A percentile compares a stretch with the other conserved stretches of the same genome.
These are phyloP conservation scores for Candida pseudoviswanathii DNA, from an alignment of 1,139 yeast genomes.

Conservation along the genomic window DNA sequence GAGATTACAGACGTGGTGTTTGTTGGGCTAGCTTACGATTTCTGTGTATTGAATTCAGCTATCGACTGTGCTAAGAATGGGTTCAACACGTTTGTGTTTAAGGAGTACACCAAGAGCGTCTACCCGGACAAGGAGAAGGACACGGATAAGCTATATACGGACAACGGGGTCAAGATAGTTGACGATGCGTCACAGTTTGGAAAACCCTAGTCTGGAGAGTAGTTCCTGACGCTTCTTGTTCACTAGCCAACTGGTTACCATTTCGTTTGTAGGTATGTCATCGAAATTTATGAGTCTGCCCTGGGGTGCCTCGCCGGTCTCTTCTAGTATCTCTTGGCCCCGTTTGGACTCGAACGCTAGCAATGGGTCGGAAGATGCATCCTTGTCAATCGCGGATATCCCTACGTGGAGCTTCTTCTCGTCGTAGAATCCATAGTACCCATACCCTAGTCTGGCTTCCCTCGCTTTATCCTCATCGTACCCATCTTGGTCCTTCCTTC, in stretches of 20 bases:
- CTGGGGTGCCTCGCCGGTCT: background rate
- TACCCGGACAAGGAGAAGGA: slow-evolving; percentile 30
- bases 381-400: slow-evolving; percentile 22
- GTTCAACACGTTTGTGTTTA: slow-evolving; percentile 61
- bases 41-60: slow-evolving; percentile 79
- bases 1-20: slow-evolving; percentile 63
- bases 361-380: slow-evolving; percentile 14
- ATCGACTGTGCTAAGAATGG: slow-evolving; percentile 65
- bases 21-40: slow-evolving; percentile 86
- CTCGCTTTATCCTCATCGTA: slow-evolving; percentile 21
- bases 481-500: slow-evolving; percentile 17
- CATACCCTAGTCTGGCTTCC: slow-evolving; percentile 20
- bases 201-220: slow-evolving; percentile 29
- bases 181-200: slow-evolving; percentile 6
- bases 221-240: slow-evolving; percentile 48
- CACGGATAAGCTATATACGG: slow-evolving; percentile 30
- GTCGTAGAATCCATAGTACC: slow-evolving; percentile 52
- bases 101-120: slow-evolving; percentile 48
- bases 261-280: slow-evolving; percentile 38
- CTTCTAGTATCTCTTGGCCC: slow-evolving; percentile 13
- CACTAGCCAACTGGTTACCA: slow-evolving; percentile 50
- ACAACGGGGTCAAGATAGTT: slow-evolving; percentile 31
- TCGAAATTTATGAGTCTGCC: background rate
- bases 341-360: slow-evolving; percentile 25
- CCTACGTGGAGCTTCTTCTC: slow-evolving; percentile 18